Evolutionary conservation across 257 asterid genomes (phyloP).

Genomic region (Salvia splendens): DNA sequence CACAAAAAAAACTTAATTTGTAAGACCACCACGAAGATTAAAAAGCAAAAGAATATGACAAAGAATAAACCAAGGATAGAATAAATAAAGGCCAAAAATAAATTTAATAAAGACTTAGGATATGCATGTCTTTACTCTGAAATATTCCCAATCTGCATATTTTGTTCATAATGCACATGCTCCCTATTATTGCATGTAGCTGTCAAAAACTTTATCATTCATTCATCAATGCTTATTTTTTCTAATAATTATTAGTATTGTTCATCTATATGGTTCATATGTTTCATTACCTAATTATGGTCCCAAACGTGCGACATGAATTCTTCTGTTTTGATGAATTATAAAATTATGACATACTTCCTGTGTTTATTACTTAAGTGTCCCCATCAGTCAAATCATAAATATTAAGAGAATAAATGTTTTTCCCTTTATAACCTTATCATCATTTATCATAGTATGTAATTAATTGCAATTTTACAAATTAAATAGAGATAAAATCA

Average conservation of each 20-base stretch:
- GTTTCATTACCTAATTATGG: constrained; percentile 29
- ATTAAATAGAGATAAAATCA: no score
- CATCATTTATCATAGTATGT: no score
- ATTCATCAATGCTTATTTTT: constrained; percentile 23
- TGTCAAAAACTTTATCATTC: constrained; percentile 33
- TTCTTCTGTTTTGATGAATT: background rate
- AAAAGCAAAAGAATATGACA: background rate
- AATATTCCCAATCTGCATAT: constrained; percentile 31
- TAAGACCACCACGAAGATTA: no score
- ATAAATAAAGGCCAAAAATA: background rate
- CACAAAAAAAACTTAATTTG: background rate
- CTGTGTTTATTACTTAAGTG: no score
- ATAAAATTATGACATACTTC: background rate
- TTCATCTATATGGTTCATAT: constrained; percentile 3
- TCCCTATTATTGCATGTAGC: constrained; percentile 30
- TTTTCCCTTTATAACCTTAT: no score
- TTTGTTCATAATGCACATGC: constrained; percentile 33
- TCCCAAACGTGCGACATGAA: constrained; percentile 21
- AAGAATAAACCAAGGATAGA: constrained; percentile 11
- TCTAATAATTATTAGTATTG: background rate
- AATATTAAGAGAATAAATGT: no score
- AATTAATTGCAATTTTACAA: no score
- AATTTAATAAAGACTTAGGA: constrained; percentile 5
- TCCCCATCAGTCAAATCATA: no score
- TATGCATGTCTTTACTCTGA: constrained; percentile 17